Conservation (phyloP, 805 yeast genomes). For the Candida mattraensis region DNA sequence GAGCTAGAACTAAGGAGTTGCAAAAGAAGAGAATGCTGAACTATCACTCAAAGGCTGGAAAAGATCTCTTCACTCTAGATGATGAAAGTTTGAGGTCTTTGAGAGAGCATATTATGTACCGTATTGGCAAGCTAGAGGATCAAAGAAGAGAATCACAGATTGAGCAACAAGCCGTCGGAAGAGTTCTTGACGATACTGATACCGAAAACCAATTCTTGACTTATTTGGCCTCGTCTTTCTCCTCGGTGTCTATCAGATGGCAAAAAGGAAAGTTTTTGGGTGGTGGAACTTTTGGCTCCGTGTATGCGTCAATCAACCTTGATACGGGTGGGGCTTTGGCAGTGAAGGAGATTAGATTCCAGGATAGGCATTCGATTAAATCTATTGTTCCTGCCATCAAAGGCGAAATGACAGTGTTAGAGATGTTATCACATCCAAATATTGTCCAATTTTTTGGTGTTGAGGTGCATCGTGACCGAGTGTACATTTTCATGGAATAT, state of each 20-base stretch:
- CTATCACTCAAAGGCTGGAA: constrained; percentile 47
- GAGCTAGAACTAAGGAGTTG: constrained; percentile 83
- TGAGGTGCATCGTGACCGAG: constrained; percentile 94
- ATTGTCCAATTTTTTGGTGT: constrained; percentile 96
- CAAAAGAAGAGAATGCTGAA: constrained; percentile 55
- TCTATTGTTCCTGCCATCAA: constrained; percentile 84
- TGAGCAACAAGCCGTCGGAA: constrained; percentile 65
- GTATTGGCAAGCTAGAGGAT: constrained; percentile 63
- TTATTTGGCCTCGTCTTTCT: constrained; percentile 82
- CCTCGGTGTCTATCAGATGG: constrained; percentile 93
- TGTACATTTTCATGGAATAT: constrained; percentile 94
- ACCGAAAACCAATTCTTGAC: constrained; percentile 85
- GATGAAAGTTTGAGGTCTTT: constrained; percentile 55
- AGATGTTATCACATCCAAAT: constrained; percentile 93
- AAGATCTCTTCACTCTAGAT: constrained; percentile 55
- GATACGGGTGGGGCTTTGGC: constrained; percentile 97
- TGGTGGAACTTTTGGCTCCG: constrained; percentile 94
- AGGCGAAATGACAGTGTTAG: constrained; percentile 95
- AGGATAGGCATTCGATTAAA: constrained; percentile 81
- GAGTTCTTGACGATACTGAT: constrained; percentile 84
- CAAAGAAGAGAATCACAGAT: constrained; percentile 43
- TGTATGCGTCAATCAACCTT: constrained; percentile 85
- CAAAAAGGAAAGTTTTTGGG: constrained; percentile 94
- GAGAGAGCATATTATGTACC: constrained; percentile 66
- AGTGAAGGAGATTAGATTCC: constrained; percentile 91